A percentile compares a stretch with the other conserved stretches of the same genome.
Conservation (phyloP, 2,329 filamentous ascomycete genomes). For the Kalaharituber pfeilii region DNA sequence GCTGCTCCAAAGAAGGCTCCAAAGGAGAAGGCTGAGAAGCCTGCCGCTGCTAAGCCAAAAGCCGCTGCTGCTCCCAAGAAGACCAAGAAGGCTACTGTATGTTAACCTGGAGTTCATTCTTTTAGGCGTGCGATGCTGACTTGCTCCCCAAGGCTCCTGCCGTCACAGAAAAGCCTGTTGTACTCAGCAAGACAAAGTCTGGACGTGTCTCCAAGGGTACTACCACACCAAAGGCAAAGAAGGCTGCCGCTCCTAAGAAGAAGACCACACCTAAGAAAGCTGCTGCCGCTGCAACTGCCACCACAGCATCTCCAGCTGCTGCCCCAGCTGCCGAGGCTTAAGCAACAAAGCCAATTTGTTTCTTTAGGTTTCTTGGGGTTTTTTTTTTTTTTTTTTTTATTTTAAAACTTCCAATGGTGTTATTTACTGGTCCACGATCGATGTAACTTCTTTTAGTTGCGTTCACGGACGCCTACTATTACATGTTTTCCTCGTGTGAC, state of each 20-base stretch:
- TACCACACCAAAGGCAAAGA: constrained; percentile 31
- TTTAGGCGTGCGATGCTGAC: neutral
- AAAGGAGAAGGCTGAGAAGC: neutral
- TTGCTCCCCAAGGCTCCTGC: constrained; percentile 39
- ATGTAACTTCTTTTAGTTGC: too few relatives aligned
- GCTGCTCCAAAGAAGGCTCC: constrained; percentile 24
- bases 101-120: neutral
- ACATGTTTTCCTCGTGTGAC: neutral
- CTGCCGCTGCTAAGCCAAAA: neutral
- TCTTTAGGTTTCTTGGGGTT: neutral
- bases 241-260: constrained; percentile 32
- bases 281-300: constrained; percentile 7
- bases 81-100: neutral
- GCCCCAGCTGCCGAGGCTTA: constrained; percentile 14
- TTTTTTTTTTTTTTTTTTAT: neutral
- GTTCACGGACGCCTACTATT: too few relatives aligned
- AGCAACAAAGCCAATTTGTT: neutral
- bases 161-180: constrained; percentile 50
- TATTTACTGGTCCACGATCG: too few relatives aligned
- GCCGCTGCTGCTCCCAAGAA: neutral
- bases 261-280: constrained; percentile 23
- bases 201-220: constrained; percentile 62
- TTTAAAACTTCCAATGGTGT: neutral
- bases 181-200: constrained; percentile 67
- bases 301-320: constrained; percentile 20